phyloP scores from a whole-genome alignment of 768 basidiomycete species.

The Gloeophyllum trabeum region DNA sequence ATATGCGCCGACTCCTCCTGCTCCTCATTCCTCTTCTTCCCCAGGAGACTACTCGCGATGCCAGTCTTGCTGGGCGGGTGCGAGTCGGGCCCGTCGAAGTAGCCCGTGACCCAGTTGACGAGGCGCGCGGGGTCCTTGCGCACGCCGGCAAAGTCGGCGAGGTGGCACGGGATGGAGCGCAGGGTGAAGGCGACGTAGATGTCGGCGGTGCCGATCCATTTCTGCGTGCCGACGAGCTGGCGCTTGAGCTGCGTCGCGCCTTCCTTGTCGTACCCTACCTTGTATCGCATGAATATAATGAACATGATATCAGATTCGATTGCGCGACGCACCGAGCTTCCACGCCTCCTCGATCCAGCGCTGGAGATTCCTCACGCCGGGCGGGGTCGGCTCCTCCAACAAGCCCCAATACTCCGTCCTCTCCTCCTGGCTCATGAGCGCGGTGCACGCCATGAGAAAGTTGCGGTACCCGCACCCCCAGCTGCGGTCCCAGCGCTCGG shows the following conservation, averaged over 20 bases:
- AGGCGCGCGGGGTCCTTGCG: conserved; percentile 33
- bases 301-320: background rate
- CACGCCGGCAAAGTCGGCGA: conserved; percentile 1
- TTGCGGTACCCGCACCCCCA: conserved; percentile 87
- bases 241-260: conserved; percentile 53
- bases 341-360: conserved; percentile 76
- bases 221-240: conserved; percentile 40
- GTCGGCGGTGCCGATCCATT: conserved; percentile 82
- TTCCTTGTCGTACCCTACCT: conserved; percentile 60
- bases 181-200: conserved; percentile 3
- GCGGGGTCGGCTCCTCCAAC: conserved; percentile 44
- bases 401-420: conserved; percentile 55
- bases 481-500: conserved; percentile 44
- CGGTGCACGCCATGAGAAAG: conserved; percentile 68
- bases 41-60: conserved; percentile 12
- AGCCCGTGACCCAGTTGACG: conserved; percentile 63
- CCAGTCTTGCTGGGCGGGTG: background rate
- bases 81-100: conserved; percentile 32
- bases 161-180: background rate
- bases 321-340: conserved; percentile 37
- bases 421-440: conserved; percentile 52
- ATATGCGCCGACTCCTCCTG: conserved; percentile 30
- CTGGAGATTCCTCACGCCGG: conserved; percentile 69
- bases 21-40: conserved; percentile 17
- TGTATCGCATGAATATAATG: no score